Evolutionary conservation across 1,284 basidiomycete genomes (phyloP), one percentile per base, ranked within the genome.

Genomic region (Retiboletus fuscus): DNA sequence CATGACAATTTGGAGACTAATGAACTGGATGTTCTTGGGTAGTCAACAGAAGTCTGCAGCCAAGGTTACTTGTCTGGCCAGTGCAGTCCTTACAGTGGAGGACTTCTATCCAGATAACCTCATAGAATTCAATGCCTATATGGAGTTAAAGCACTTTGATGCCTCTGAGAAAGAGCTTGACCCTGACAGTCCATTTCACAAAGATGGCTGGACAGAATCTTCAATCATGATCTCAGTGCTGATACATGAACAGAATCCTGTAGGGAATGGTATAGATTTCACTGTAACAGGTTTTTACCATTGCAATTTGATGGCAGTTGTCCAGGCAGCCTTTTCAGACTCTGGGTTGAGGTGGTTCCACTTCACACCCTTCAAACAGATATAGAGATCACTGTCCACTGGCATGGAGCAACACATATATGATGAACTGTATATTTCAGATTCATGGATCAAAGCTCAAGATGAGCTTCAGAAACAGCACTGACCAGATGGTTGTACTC

Each of bases 11-110:
- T 71, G 70, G 69, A 15, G 47, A 0, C 4, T 71, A 3, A 65
- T 70, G 68, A 62, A 13, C 6, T 70, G 69, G 68, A 71, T 71
- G 70, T 6, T 71, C 0, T 65, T 49, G 0, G 68, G 68, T 3
- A 43, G 68, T 71, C 49, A 1, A 30, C 28, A n/a, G n/a, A n/a
- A n/a, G n/a, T n/a, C n/a, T n/a, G n/a, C n/a, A n/a, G n/a, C n/a
- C n/a, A n/a, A n/a, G n/a, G 70, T 71, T 0, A 71, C 57, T 12
- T 28, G 6, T 13, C 46, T 71, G 0, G 58, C 5, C 11, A n/a
- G 4, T 8, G 53, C 22, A 0, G 63, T 71, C 0, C 5, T 71
- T 1, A 47, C 11, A 0, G 51, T 58, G 0, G n/a, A 65, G 1
- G 70, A 70, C 18, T 70, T 72, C 44, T 46, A 3, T 15, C 55